phyloP scores from a whole-genome alignment of 2,329 filamentous ascomycete genomes.

The Alternaria sp. region DNA sequence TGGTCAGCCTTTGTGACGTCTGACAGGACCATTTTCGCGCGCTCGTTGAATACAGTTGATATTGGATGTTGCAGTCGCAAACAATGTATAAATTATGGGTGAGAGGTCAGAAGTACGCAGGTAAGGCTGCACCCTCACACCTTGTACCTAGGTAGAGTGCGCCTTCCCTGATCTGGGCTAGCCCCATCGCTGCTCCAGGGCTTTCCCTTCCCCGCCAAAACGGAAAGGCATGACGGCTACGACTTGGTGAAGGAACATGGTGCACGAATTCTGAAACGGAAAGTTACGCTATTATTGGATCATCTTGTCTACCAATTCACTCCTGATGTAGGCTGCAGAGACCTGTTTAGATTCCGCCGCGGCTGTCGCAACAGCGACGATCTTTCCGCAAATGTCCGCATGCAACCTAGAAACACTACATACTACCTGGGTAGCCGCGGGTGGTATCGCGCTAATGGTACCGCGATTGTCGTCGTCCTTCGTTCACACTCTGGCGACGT shows the following conservation, averaged over 20 bases:
- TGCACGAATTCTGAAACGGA: too few species aligned
- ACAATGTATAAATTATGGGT: not conserved
- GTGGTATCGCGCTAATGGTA: not conserved
- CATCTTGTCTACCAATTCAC: too few species aligned
- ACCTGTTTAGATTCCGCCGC: not conserved
- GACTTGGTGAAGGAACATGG: too few species aligned
- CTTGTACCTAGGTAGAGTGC: not conserved
- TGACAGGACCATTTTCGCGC: slow-evolving; percentile 19
- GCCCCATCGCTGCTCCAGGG: not conserved
- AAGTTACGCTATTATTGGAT: too few species aligned
- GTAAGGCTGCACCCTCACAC: not conserved
- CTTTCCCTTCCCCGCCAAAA: too few species aligned
- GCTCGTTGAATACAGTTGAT: slow-evolving; percentile 17
- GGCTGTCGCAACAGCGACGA: slow-evolving; percentile 8
- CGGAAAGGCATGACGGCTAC: too few species aligned
- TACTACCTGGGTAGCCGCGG: not conserved
- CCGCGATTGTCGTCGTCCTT: not conserved
- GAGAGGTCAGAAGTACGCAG: not conserved
- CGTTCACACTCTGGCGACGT: not conserved
- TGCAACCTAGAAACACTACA: not conserved
- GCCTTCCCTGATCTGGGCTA: not conserved
- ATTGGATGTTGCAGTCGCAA: not conserved
- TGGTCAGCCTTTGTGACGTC: not conserved
- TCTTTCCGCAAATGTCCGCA: not conserved
- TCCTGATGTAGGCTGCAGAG: not conserved